Conservation (phyloP, 371 early-diverging fungal genomes). For the Vittaforma corneae region DNA sequence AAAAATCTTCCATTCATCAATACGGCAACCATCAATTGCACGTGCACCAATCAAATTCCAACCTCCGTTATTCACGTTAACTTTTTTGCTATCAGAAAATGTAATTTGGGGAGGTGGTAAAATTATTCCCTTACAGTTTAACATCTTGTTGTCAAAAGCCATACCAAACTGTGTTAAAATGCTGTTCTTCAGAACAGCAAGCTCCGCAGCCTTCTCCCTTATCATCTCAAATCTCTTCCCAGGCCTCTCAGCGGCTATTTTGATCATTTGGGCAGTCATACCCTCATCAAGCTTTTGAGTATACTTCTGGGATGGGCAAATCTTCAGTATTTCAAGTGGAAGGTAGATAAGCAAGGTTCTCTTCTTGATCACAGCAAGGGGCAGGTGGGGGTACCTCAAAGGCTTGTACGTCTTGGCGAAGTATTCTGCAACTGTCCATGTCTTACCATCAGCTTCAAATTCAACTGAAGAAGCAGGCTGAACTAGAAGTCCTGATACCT, state of each 20-base stretch:
- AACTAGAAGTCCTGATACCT: slow-evolving; percentile 6
- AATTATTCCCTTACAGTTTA: slow-evolving; percentile 22
- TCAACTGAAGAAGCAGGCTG: slow-evolving; percentile 3
- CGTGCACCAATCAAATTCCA: slow-evolving; percentile 39
- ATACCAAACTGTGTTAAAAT: slow-evolving; percentile 24
- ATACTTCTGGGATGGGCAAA: slow-evolving; percentile 35
- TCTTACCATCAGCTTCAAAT: slow-evolving; percentile 21
- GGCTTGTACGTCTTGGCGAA: slow-evolving; percentile 37
- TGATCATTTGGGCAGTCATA: slow-evolving; percentile 38
- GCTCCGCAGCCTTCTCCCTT: slow-evolving; percentile 13
- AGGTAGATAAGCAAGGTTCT: slow-evolving; percentile 24
- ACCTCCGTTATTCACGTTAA: slow-evolving; percentile 20
- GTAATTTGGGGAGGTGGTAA: slow-evolving; percentile 33
- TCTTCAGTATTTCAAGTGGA: slow-evolving; percentile 47
- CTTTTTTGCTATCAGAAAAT: slow-evolving; percentile 4
- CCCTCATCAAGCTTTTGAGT: slow-evolving; percentile 39
- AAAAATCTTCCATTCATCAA: slow-evolving; percentile 34
- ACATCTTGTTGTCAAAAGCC: slow-evolving; percentile 23
- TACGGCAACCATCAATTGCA: slow-evolving; percentile 21
- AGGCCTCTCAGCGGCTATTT: slow-evolving; percentile 38
- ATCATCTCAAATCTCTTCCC: slow-evolving; percentile 31
- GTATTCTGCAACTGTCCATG: slow-evolving; percentile 42
- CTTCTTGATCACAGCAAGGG: slow-evolving; percentile 35
- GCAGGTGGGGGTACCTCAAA: slow-evolving; percentile 40
- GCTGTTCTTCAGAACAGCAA: slow-evolving; percentile 22